Base-by-base conservation (phyloP, 179 eudicot species). In the Silene noctiflora region DNA sequence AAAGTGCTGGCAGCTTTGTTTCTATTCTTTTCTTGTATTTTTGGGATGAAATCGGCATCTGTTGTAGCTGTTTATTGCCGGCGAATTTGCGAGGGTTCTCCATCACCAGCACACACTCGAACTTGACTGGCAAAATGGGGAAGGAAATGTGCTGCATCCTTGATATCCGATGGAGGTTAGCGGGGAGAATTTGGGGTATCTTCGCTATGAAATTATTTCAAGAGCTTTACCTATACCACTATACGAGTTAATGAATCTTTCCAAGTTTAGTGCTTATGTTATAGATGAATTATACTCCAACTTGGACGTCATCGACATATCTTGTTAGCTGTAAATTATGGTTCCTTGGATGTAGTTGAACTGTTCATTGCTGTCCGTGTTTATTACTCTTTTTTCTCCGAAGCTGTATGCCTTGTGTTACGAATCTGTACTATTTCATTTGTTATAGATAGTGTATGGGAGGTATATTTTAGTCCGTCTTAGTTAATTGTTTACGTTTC, bases 281-380 rank as follows among this genome's bases (percentile, higher is more conserved):
- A 27, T 60, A 44, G 64, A 51, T 51, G 58, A 51, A 13, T 16
- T 51, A 51, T 16, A 51, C n/a, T 39, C 46, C 11, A 2, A 51
- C 58, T 51, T 51, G 71, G 71, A 67, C 74, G 55, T 75, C 82
- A 75, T 35, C 70, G 60, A 69, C 70, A 71, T 62, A 35, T 33
- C 60, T 76, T 75, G 79, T 75, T 71, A 63, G 64, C 27, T 79
- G 77, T 74, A 79, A 58, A 67, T 67, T 79, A 33, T 72, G 19
- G 71, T 75, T 64, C 48, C 29, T 64, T 59, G 75, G 75, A 39
- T 51, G 58, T 51, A 48, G 59, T 2, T 39, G 10, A 39, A 39
- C 46, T 39, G 56, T 67, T 51, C 61, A 27, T 27, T 27, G 22
- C 55, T 55, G 33, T 42, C 55, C 69, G 17, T 14, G 29, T 75